A percentile compares a stretch with the other conserved stretches of the same genome.
Conservation (phyloP, 2,329 filamentous ascomycete species). For the Diaporthe capsici region DNA sequence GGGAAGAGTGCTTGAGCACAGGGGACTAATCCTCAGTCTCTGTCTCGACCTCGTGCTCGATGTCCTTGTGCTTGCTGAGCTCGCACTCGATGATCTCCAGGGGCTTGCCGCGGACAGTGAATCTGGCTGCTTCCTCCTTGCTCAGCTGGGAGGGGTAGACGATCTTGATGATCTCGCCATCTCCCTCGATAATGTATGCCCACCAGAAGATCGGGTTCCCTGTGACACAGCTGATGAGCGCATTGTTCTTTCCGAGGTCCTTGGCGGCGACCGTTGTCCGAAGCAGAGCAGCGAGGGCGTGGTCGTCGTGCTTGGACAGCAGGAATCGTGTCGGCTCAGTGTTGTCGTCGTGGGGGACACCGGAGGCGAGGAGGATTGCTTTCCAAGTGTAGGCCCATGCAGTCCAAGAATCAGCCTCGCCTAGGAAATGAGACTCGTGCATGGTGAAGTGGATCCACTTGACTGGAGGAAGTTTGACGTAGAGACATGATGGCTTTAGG, state of each 20-base stretch:
- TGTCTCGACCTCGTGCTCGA: not conserved
- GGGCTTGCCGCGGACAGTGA: not conserved
- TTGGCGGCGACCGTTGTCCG: not conserved
- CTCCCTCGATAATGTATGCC: not conserved
- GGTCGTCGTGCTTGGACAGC: not conserved
- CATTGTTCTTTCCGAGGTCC: not conserved
- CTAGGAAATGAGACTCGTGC: not conserved
- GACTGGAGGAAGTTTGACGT: not conserved
- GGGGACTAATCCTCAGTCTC: not conserved
- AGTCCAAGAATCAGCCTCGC: no score
- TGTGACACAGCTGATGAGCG: not conserved
- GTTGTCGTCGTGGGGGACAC: not conserved
- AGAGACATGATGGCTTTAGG: not conserved
- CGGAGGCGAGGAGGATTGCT: not conserved
- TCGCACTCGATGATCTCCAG: not conserved
- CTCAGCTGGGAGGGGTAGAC: constrained; percentile 1
- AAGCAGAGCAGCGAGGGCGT: not conserved
- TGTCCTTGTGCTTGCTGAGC: not conserved
- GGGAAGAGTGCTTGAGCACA: not conserved
- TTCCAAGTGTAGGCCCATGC: not conserved
- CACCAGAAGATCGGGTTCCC: not conserved
- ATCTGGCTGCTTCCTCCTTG: not conserved
- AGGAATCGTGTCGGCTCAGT: not conserved
- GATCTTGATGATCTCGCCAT: not conserved
- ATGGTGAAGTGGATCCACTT: not conserved